Percentiles rank a stretch among this genome's conserved stretches.
Evolutionary conservation across 805 yeast species (phyloP).

Genomic region (Candida odintsovae): DNA sequence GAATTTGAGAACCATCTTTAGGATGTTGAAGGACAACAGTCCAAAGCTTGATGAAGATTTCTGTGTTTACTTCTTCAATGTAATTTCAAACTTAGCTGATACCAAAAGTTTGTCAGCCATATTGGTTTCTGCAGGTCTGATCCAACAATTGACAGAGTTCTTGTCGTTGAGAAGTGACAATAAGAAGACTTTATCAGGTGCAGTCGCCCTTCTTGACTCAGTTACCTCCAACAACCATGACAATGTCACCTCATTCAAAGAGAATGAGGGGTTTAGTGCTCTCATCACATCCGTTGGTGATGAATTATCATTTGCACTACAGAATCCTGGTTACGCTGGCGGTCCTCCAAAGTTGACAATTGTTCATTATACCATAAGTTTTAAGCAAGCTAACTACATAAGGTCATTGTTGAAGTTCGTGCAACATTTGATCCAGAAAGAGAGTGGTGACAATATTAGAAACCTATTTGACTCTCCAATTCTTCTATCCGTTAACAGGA

Average conservation of each 20-base stretch:
- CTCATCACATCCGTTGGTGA: constrained; percentile 54
- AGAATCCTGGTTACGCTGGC: constrained; percentile 52
- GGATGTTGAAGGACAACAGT: constrained; percentile 38
- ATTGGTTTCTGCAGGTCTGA: constrained; percentile 69
- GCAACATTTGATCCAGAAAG: constrained; percentile 57
- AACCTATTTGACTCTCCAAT: constrained; percentile 82
- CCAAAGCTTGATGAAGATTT: constrained; percentile 40
- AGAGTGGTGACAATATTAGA: constrained; percentile 78
- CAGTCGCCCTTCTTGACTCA: constrained; percentile 43
- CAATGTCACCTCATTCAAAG: constrained; percentile 56
- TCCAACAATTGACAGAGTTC: constrained; percentile 59
- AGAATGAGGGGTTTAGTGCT: constrained; percentile 56
- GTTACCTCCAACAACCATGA: constrained; percentile 37
- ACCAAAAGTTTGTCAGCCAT: constrained; percentile 49
- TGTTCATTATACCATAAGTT: constrained; percentile 47
- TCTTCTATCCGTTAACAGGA: constrained; percentile 51
- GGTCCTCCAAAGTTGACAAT: constrained; percentile 49
- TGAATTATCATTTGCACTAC: constrained; percentile 61
- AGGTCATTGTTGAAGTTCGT: constrained; percentile 59
- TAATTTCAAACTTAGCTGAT: constrained; percentile 57
- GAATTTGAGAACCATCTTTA: constrained; percentile 57
- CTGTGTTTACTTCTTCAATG: constrained; percentile 45
- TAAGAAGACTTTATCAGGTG: constrained; percentile 57
- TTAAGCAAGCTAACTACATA: constrained; percentile 55
- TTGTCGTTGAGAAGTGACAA: constrained; percentile 45